These are phyloP conservation scores for Cyberlindnera amylophila DNA, from an alignment of 805 yeast genomes.

Conservation along the genomic window DNA sequence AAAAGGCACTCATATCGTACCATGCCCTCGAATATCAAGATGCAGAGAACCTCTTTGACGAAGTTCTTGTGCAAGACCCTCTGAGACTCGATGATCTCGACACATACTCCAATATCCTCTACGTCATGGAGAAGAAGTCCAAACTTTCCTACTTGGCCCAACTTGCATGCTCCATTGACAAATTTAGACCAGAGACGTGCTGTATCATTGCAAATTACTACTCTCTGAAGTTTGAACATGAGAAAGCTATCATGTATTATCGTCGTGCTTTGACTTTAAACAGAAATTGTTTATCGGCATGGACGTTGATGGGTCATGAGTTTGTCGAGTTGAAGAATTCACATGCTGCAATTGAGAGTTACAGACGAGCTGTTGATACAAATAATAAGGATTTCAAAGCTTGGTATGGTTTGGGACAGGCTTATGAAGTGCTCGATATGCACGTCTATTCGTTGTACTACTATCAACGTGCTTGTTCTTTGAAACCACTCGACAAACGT, in stretches of 20 bases:
- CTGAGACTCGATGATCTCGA: constrained; percentile 87
- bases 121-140: constrained; percentile 85
- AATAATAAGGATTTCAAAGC: constrained; percentile 89
- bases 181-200: constrained; percentile 90
- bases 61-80: constrained; percentile 71
- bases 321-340: constrained; percentile 93
- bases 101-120: constrained; percentile 88
- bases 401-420: constrained; percentile 98
- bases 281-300: constrained; percentile 78
- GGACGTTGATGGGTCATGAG: constrained; percentile 99
- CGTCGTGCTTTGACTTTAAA: constrained; percentile 83
- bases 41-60: constrained; percentile 78
- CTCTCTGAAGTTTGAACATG: constrained; percentile 89
- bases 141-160: constrained; percentile 87
- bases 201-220: constrained; percentile 92
- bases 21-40: constrained; percentile 81
- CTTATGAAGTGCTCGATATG: constrained; percentile 95
- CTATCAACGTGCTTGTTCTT: constrained; percentile 83
- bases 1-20: constrained; percentile 76
- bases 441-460: constrained; percentile 87
- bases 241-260: constrained; percentile 89
- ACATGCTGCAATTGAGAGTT: constrained; percentile 96
- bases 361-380: constrained; percentile 88
- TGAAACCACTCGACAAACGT: constrained; percentile 84
- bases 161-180: constrained; percentile 74